Evolutionary conservation across 2,329 filamentous ascomycete genomes (phyloP).

Genomic region (Westerdykella ornata): DNA sequence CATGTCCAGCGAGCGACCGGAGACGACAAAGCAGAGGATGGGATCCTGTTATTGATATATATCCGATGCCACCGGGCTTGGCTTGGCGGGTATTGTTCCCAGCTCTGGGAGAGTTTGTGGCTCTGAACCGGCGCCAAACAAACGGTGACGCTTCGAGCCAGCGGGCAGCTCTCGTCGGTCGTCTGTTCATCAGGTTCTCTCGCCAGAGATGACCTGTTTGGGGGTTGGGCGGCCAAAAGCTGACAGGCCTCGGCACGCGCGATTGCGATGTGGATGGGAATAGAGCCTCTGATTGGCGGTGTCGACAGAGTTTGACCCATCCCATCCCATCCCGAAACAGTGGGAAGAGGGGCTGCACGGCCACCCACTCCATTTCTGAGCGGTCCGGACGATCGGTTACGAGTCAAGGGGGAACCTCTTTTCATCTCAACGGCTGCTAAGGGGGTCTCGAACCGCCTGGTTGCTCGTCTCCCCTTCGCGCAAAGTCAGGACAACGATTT

Average conservation of each 20-base stretch:
- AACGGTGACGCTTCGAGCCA: background rate
- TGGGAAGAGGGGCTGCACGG: slow-evolving; percentile 8
- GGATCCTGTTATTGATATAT: too few species aligned
- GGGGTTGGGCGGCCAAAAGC: background rate
- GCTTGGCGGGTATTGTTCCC: background rate
- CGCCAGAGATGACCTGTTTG: background rate
- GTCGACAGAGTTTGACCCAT: slow-evolving; percentile 1
- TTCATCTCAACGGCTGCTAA: slow-evolving; percentile 12
- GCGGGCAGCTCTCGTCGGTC: background rate
- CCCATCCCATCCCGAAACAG: slow-evolving; percentile 6
- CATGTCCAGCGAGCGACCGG: too few species aligned
- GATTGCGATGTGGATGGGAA: background rate
- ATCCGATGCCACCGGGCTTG: background rate
- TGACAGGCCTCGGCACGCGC: background rate
- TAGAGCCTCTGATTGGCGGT: slow-evolving; percentile 2
- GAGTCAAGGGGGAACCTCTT: slow-evolving; percentile 5
- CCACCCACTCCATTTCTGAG: slow-evolving; percentile 6
- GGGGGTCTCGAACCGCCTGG: too few species aligned
- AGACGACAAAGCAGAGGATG: too few species aligned
- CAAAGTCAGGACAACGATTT: too few species aligned
- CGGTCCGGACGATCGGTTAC: slow-evolving; percentile 16
- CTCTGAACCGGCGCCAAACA: background rate
- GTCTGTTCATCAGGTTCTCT: background rate
- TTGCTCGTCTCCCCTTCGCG: too few species aligned
- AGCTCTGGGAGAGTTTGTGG: background rate